Percentiles rank a stretch among this genome's conserved stretches.
phyloP scores from a whole-genome alignment of 208 protist species.

The Histomonas meleagridis region DNA sequence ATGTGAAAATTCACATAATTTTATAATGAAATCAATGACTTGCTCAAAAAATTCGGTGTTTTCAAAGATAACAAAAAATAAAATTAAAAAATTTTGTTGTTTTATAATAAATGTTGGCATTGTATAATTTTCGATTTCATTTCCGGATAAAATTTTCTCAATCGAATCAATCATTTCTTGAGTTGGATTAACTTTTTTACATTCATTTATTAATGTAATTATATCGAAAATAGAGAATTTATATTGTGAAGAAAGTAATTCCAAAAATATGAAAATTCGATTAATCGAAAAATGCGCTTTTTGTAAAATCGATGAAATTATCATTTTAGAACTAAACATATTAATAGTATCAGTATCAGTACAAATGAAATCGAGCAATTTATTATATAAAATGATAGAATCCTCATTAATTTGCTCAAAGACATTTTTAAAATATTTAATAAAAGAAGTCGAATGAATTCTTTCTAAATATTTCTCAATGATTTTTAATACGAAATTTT shows the following conservation, averaged over 20 bases:
- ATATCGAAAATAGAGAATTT: not conserved
- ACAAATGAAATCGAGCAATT: not conserved
- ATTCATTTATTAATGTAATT: not conserved
- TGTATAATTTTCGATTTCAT: not conserved
- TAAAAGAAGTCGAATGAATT: not conserved
- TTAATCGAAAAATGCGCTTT: not conserved
- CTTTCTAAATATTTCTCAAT: not conserved
- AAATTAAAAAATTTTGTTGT: not conserved
- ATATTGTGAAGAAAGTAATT: not conserved
- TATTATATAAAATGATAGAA: not conserved
- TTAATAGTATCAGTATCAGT: not conserved
- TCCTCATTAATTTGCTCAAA: not conserved
- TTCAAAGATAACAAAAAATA: not conserved
- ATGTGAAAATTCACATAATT: not conserved
- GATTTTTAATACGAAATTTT: not conserved
- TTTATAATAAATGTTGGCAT: not conserved
- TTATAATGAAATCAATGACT: not conserved
- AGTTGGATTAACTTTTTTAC: not conserved
- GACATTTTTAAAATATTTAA: not conserved
- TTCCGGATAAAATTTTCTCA: not conserved
- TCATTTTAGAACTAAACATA: not conserved
- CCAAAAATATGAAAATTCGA: not conserved
- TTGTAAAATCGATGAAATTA: not conserved
- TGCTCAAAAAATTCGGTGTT: not conserved
- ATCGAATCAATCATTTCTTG: not conserved